These are phyloP conservation scores for Silybum marianum DNA, from an alignment of 129 eudicot genomes.

Conservation along the genomic window DNA sequence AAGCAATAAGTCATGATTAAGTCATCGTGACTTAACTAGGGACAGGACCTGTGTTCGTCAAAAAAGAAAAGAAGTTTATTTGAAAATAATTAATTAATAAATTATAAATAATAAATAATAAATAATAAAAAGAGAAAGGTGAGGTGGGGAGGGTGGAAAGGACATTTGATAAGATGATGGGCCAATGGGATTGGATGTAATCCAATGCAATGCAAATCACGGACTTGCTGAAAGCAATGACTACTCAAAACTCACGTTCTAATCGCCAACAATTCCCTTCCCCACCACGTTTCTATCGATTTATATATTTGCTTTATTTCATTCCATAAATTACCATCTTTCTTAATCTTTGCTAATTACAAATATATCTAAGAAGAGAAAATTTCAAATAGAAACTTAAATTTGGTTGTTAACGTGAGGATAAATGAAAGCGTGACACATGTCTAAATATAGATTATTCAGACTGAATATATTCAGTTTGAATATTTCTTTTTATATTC, in stretches of 20 bases:
- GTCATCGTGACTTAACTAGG: neutral
- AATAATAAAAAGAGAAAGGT: no score
- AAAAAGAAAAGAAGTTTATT: no score
- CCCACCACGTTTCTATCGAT: constrained; percentile 27
- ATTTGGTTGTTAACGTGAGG: no score
- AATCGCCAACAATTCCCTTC: neutral
- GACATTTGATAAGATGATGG: constrained; percentile 22
- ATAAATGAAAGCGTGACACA: no score
- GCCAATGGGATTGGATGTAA: constrained; percentile 1
- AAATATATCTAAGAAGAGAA: no score
- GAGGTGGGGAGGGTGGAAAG: neutral
- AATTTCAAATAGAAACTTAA: no score
- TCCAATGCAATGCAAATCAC: constrained; percentile 22
- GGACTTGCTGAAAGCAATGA: constrained; percentile 22
- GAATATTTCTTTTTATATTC: no score
- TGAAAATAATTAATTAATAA: no score
- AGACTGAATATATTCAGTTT: no score
- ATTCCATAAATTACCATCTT: neutral
- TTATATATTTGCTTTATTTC: neutral
- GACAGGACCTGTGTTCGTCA: neutral
- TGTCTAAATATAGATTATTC: no score
- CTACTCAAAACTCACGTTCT: constrained; percentile 18
- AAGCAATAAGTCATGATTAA: neutral
- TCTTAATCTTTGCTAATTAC: no score
- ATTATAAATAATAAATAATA: neutral